phyloP scores from a whole-genome alignment of 371 early-diverging fungal genomes.

The Mucor saturninus region DNA sequence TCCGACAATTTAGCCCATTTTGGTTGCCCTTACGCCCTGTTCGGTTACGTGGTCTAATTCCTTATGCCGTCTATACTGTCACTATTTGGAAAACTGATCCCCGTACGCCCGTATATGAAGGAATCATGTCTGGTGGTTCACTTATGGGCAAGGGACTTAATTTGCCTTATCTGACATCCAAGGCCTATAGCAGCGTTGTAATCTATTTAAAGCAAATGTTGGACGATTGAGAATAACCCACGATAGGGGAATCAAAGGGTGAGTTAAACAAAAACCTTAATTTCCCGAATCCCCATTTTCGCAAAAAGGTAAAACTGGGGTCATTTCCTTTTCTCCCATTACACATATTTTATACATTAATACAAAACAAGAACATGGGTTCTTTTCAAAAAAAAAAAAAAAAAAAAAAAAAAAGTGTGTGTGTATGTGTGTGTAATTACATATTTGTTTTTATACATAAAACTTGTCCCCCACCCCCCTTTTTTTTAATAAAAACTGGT shows the following conservation, averaged over 20 bases:
- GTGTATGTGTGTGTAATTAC: too few species aligned
- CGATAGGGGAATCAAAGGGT: too few species aligned
- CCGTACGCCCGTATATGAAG: slow-evolving; percentile 15
- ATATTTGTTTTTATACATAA: not conserved
- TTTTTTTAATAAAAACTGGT: slow-evolving; percentile 1
- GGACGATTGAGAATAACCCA: not conserved
- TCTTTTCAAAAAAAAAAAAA: too few species aligned
- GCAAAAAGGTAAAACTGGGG: too few species aligned
- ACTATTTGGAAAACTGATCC: slow-evolving; percentile 31
- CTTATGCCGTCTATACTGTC: slow-evolving; percentile 18
- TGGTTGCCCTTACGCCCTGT: slow-evolving; percentile 30
- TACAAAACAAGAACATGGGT: too few species aligned
- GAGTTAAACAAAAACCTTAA: not conserved
- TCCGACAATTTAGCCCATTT: slow-evolving; percentile 35
- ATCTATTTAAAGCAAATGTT: slow-evolving; percentile 11
- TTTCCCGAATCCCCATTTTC: not conserved
- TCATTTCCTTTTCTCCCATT: too few species aligned
- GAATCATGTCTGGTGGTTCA: slow-evolving; percentile 29
- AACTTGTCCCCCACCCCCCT: not conserved
- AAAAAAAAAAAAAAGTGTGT: too few species aligned
- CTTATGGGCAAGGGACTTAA: slow-evolving; percentile 35
- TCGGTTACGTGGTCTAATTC: slow-evolving; percentile 25
- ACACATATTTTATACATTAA: too few species aligned
- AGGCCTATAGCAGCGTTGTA: slow-evolving; percentile 30
- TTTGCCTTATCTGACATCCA: slow-evolving; percentile 26